These are phyloP conservation scores for Lasiosphaeria ovina DNA, from an alignment of 495 filamentous ascomycete species.

Conservation along the genomic window DNA sequence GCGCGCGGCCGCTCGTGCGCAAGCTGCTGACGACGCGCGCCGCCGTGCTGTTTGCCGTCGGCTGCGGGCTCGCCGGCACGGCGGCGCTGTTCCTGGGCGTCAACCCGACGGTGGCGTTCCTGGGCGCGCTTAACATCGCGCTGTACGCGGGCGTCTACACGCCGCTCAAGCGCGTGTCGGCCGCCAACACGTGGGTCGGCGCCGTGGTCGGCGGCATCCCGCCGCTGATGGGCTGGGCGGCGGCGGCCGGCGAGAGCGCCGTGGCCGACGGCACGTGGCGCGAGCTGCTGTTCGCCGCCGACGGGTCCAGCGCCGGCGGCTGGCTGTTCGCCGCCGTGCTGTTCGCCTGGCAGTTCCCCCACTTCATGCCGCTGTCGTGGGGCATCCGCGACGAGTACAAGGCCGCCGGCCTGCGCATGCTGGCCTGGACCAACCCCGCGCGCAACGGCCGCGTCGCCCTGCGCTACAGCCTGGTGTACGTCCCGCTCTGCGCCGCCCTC, in stretches of 20 bases:
- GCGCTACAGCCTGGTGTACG: slow-evolving; percentile 81
- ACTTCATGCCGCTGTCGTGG: slow-evolving; percentile 92
- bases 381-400: slow-evolving; percentile 86
- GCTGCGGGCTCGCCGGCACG: slow-evolving; percentile 64
- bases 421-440: slow-evolving; percentile 81
- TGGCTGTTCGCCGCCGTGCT: slow-evolving; percentile 84
- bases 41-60: slow-evolving; percentile 77
- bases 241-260: slow-evolving; percentile 85
- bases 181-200: slow-evolving; percentile 92
- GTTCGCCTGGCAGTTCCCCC: slow-evolving; percentile 97
- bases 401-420: slow-evolving; percentile 84
- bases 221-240: slow-evolving; percentile 96
- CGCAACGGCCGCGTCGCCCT: slow-evolving; percentile 82
- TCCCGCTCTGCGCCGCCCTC: slow-evolving; percentile 81
- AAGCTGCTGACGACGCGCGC: slow-evolving; percentile 70
- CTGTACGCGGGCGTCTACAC: slow-evolving; percentile 93
- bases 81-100: slow-evolving; percentile 79
- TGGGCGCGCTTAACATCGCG: slow-evolving; percentile 80
- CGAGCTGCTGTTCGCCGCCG: slow-evolving; percentile 63
- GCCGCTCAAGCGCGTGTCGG: slow-evolving; percentile 81
- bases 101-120: slow-evolving; percentile 86
- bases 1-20: slow-evolving; percentile 84
- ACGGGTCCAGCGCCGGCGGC: slow-evolving; percentile 65
- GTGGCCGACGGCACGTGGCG: slow-evolving; percentile 67
- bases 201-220: slow-evolving; percentile 92